Conservation (phyloP, 192 early-diverging fungal genomes). For the Coemansia sp. region DNA sequence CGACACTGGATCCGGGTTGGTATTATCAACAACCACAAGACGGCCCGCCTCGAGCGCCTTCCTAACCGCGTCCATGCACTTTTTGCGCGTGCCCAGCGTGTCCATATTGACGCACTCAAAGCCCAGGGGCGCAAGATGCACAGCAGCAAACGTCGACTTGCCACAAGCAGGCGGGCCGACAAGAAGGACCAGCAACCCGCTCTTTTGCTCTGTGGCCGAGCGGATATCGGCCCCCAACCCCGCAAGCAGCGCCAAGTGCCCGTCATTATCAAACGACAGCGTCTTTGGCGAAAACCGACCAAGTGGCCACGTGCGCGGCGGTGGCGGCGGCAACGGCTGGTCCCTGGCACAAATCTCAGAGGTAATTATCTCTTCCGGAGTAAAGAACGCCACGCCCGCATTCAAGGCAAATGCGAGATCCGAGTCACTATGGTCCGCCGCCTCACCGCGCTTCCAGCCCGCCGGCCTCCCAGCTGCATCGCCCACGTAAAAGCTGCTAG, state of each 20-base stretch:
- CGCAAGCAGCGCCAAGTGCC: constrained; percentile 14
- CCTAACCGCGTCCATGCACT: constrained; percentile 65
- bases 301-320: constrained; percentile 11
- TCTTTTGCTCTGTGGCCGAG: constrained; percentile 35
- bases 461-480: constrained; percentile 87
- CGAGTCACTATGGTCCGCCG: constrained; percentile 79
- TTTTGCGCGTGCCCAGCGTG: constrained; percentile 72
- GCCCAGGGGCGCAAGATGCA: constrained; percentile 63
- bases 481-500: constrained; percentile 80
- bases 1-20: constrained; percentile 68
- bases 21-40: constrained; percentile 79
- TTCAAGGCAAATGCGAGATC: constrained; percentile 88
- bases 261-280: not conserved
- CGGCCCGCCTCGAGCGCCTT: constrained; percentile 58
- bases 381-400: constrained; percentile 69
- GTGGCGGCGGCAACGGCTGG: constrained; percentile 31
- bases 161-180: constrained; percentile 86
- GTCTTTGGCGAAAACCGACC: constrained; percentile 14
- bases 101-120: constrained; percentile 85
- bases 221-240: constrained; percentile 28
- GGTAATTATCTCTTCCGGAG: constrained; percentile 81
- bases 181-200: constrained; percentile 63
- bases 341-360: constrained; percentile 37
- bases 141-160: constrained; percentile 73
- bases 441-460: constrained; percentile 61